Percentiles rank a stretch among this genome's conserved stretches.
Conservation (phyloP, 768 basidiomycete species). For the button mushroom (Agaricus bisporus) region DNA sequence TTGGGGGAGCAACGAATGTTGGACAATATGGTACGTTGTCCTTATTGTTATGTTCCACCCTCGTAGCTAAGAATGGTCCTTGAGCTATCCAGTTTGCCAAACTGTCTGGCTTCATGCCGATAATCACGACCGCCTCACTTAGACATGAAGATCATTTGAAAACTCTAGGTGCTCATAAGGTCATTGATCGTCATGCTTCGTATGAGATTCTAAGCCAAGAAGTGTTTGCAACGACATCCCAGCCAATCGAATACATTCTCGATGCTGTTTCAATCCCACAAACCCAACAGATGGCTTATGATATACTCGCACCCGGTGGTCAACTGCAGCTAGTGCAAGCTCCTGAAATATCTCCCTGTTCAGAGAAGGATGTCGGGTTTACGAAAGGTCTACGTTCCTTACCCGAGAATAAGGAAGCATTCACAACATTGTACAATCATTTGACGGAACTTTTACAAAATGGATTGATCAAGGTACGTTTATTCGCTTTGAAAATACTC, state of each 20-base stretch:
- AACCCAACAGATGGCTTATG: conserved; percentile 29
- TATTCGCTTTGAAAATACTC: neutral
- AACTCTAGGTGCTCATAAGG: conserved; percentile 30
- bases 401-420: conserved; percentile 13
- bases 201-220: neutral
- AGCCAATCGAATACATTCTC: conserved; percentile 14
- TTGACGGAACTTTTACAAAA: conserved; percentile 23
- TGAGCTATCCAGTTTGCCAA: conserved; percentile 36
- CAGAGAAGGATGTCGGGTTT: conserved; percentile 11
- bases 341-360: neutral
- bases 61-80: conserved; percentile 20
- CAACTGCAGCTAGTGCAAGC: conserved; percentile 16
- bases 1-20: conserved; percentile 23
- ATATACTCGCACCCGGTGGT: conserved; percentile 30
- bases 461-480: conserved; percentile 27
- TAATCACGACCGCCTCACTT: conserved; percentile 31
- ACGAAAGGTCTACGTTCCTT: conserved; percentile 20
- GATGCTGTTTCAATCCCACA: conserved; percentile 26
- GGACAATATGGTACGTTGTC: conserved; percentile 19
- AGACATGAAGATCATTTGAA: conserved; percentile 22
- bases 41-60: neutral
- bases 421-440: conserved; percentile 17
- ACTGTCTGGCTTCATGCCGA: conserved; percentile 33
- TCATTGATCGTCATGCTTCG: conserved; percentile 22
- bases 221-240: conserved; percentile 5